These are phyloP conservation scores for Solanum ahanhuiri DNA, from an alignment of 257 asterid species.

Conservation along the genomic window DNA sequence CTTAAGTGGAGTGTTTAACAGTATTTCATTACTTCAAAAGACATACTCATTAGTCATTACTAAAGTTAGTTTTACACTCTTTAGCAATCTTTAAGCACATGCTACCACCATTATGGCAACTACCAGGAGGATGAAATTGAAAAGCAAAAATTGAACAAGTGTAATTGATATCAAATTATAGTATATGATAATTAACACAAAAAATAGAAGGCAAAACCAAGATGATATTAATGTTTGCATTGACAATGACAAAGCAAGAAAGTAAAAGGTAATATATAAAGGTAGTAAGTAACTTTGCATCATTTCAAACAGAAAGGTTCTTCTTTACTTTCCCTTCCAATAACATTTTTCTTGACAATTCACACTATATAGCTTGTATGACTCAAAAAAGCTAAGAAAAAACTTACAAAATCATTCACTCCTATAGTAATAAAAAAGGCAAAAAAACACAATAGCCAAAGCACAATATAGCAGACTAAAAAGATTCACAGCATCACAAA, in stretches of 20 bases:
- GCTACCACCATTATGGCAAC: not conserved
- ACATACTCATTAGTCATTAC: not conserved
- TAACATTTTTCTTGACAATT: slow-evolving; percentile 30
- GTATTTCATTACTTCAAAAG: not conserved
- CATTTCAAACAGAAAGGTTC: slow-evolving; percentile 36
- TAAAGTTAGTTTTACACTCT: not conserved
- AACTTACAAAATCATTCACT: slow-evolving; percentile 22
- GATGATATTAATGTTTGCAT: slow-evolving; percentile 30
- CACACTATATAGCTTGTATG: slow-evolving; percentile 47
- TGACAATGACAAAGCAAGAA: slow-evolving; percentile 34
- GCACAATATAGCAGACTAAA: slow-evolving; percentile 25
- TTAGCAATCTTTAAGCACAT: not conserved
- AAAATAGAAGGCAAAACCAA: slow-evolving; percentile 10
- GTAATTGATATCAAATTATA: not conserved
- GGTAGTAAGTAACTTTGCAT: slow-evolving; percentile 31
- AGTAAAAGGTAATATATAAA: slow-evolving; percentile 12
- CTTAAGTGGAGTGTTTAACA: not conserved
- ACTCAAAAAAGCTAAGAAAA: slow-evolving; percentile 5
- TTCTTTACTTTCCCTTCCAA: slow-evolving; percentile 9
- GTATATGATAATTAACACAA: not conserved
- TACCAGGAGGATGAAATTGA: not conserved
- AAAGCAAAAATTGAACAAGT: not conserved
- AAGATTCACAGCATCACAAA: slow-evolving; percentile 1
- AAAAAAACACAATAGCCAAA: slow-evolving; percentile 23
- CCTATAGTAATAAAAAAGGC: slow-evolving; percentile 9